Evolutionary conservation across 2,329 filamentous ascomycete genomes (phyloP).

Genomic region (Ceratocystis eucalypticola): DNA sequence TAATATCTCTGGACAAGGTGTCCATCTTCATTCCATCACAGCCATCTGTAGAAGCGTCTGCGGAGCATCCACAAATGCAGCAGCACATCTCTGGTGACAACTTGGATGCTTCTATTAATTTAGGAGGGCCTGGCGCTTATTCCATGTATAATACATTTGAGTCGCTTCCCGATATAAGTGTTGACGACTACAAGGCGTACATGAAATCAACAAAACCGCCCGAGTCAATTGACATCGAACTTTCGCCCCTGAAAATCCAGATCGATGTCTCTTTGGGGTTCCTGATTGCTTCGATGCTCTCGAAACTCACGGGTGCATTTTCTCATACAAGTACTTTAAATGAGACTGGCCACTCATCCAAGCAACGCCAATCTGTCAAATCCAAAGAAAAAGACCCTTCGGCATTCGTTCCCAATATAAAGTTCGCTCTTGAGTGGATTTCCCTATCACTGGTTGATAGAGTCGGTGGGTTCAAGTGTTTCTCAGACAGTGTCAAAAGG

Average conservation of each 20-base stretch:
- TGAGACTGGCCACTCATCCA: neutral
- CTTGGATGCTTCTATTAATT: conserved; percentile 9
- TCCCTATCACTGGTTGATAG: conserved; percentile 44
- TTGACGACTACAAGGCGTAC: conserved; percentile 20
- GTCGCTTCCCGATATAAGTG: conserved; percentile 8
- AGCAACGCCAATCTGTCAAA: neutral
- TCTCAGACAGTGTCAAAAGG: conserved; percentile 29
- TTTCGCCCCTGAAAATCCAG: conserved; percentile 40
- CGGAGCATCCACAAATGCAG: neutral
- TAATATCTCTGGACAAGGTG: conserved; percentile 14
- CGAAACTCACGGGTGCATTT: conserved; percentile 36
- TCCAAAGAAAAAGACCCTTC: conserved; percentile 9
- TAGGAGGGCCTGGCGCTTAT: conserved; percentile 7
- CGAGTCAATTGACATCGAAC: conserved; percentile 35
- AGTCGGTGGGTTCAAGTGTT: conserved; percentile 39
- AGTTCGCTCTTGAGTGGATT: conserved; percentile 35
- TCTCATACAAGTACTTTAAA: conserved; percentile 23
- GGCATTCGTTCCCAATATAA: conserved; percentile 26
- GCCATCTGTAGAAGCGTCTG: neutral
- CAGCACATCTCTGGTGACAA: neutral
- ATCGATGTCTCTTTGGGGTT: conserved; percentile 46
- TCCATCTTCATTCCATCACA: conserved; percentile 18
- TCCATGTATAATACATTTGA: conserved; percentile 18
- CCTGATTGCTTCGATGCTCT: conserved; percentile 38
- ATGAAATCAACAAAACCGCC: conserved; percentile 10